Evolutionary conservation across 768 basidiomycete genomes (phyloP), one percentile per base, ranked within the genome.

Genomic region (Pleurotus tuoliensis): DNA sequence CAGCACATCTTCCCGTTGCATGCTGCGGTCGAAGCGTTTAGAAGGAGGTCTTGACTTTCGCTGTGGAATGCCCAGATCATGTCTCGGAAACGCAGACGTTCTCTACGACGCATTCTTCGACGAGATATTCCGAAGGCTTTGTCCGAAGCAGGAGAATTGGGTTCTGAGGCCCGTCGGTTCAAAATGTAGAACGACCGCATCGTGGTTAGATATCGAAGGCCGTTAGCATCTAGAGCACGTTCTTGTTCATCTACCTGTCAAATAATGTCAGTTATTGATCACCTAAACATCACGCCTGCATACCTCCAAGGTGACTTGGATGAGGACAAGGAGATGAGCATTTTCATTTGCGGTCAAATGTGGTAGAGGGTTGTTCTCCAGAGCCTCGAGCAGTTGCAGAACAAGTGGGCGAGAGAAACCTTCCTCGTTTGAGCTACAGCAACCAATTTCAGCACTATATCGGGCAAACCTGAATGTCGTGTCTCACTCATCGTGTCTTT

Each of bases 61-160:
- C 94, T 97, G 63, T 97, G 90, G 67, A 89, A 95, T 0, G 95
- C 96, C 95, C 96, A 99, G 24, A 98, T 79, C 75, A 98, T 92
- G 69, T 99, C 96, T 34, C 97, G 84, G 69, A 90, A 94, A 18
- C 92, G 84, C 47, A 96, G 77, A n/a, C 92, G 81, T 64, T 88
- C 84, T 63, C 92, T 75, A 62, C 82, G 78, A 25, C 80, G 84
- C 40, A 82, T 79, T 59, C 72, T 73, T 37, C 73, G 72, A n/a
- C 75, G 74, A 12, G 75, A 15, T 40, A 22, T 53, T 11, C 25
- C 25, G 7, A n/a, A 30, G 48, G n/a, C 51, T 66, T 1, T 68
- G 61, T 34, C 69, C 75, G 2, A 69, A 6, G 80, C 66, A 37
- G 81, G 80, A 45, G 79, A 78, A 47, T 72, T 76, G 1, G 77